phyloP scores from a whole-genome alignment of 2,329 filamentous ascomycete genomes.

The Epichloe gansuensis region DNA sequence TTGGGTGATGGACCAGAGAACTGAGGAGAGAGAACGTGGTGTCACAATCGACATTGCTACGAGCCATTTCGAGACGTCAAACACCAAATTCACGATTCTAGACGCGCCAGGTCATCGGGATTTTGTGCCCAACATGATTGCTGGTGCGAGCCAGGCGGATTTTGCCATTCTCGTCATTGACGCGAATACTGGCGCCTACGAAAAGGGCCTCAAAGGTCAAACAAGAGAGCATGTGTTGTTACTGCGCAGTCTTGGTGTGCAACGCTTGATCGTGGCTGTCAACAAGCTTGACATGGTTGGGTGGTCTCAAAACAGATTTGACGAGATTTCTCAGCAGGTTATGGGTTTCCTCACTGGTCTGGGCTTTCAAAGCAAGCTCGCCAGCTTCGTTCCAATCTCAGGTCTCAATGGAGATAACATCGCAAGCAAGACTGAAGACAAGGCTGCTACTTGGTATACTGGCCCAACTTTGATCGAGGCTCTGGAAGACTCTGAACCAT shows the following conservation, averaged over 20 bases:
- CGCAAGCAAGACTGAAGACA: constrained; percentile 41
- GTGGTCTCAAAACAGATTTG: constrained; percentile 75
- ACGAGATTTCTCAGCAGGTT: constrained; percentile 75
- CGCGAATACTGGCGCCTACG: constrained; percentile 79
- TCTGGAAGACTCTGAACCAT: constrained; percentile 70
- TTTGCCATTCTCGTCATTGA: constrained; percentile 93
- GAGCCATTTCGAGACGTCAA: constrained; percentile 84
- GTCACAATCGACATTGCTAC: constrained; percentile 96
- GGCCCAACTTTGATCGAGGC: constrained; percentile 72
- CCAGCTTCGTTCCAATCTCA: constrained; percentile 81
- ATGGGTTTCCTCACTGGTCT: constrained; percentile 70
- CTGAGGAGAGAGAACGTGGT: constrained; percentile 77
- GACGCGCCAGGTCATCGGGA: constrained; percentile 92
- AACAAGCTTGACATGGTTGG: constrained; percentile 87
- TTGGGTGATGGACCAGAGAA: constrained; percentile 90
- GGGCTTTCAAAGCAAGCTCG: constrained; percentile 69
- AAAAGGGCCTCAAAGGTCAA: constrained; percentile 85
- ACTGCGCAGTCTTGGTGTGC: constrained; percentile 80
- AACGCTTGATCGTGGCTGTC: constrained; percentile 76
- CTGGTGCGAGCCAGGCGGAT: constrained; percentile 88
- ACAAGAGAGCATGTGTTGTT: constrained; percentile 89
- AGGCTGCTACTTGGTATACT: constrained; percentile 62
- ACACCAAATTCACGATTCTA: constrained; percentile 80
- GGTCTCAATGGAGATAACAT: constrained; percentile 86
- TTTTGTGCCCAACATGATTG: constrained; percentile 99